Conservation (phyloP, 2,329 filamentous ascomycete species). For the Trichoderma guizhouense region DNA sequence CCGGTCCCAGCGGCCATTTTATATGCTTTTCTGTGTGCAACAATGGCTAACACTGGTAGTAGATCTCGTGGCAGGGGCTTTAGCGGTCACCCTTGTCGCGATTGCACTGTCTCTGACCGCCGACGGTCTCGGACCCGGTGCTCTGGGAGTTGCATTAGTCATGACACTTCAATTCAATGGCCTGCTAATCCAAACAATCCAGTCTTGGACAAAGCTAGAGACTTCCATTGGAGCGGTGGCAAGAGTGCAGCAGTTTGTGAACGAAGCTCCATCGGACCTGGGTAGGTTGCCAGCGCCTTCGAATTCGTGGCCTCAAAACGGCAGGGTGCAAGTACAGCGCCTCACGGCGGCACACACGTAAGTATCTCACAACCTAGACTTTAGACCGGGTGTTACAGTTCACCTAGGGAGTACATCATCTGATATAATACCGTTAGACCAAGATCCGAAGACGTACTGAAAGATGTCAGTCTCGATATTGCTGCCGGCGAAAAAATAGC, state of each 20-base stretch:
- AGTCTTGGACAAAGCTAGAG: conserved; percentile 37
- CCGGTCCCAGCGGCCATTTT: neutral
- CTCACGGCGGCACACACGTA: neutral
- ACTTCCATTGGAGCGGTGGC: conserved; percentile 36
- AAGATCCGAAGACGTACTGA: neutral
- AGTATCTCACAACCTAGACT: neutral
- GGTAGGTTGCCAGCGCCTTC: neutral
- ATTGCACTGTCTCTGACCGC: neutral
- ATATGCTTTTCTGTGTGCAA: neutral
- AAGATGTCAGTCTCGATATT: conserved; percentile 26
- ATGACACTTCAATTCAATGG: neutral
- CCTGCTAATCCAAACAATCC: neutral
- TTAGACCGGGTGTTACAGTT: neutral
- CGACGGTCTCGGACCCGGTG: neutral
- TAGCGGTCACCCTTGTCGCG: neutral
- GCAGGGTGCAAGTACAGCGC: neutral
- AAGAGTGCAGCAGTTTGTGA: conserved; percentile 33
- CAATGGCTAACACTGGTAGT: neutral
- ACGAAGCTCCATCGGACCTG: conserved; percentile 28
- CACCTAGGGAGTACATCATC: neutral
- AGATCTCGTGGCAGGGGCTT: neutral
- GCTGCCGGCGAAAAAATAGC: conserved; percentile 33
- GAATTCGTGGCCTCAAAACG: neutral
- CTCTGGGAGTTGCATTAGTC: neutral
- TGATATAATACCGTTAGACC: neutral